Evolutionary conservation across 768 basidiomycete species (phyloP), one percentile per base, ranked within the genome.

Genomic region (Chalciporus sphaerocephalus): DNA sequence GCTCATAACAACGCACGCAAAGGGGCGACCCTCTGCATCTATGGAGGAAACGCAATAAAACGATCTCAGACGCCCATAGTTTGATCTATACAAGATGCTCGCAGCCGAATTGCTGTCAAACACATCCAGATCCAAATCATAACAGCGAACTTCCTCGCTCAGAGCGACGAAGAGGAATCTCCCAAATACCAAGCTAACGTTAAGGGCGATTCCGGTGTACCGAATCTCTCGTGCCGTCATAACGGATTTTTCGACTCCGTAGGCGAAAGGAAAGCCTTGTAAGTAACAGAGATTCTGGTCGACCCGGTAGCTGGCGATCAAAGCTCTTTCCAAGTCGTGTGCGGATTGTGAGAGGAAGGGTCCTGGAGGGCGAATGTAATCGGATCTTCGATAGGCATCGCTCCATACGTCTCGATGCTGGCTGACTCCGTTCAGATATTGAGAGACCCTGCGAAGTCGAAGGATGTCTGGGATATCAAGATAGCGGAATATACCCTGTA

Each of bases 391-490:
- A 47, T 58, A 58, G n/a, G 40, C 42, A 5, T 47, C 18, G 11
- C 46, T 46, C 59, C 58, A 60, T 13, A 61, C 13, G 4, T 40
- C 35, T 41, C 44, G 55, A 21, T 6, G 18, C 21, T 36, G 38
- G 42, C 43, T 58, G 0, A 42, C 18, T 4, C 6, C 32, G 2
- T 51, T 44, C 15, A 58, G 30, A 33, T 41, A 43, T 21, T 25
- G 47, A 21, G 45, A 47, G 25, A 55, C 56, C 38, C 21, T 48
- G 23, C 58, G 58, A 20, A 51, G 16, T 23, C 46, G 36, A 42
- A 54, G 9, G 40, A 59, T 43, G 12, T 57, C 58, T 12, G 47
- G 45, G 34, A 59, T 24, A 3, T 54, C 36, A 9, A 61, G 47
- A 13, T 60, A n/a, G 21, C 32, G 18, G 23, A 53, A 38, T 37